phyloP scores from a whole-genome alignment of 2,329 filamentous ascomycete genomes.

The Penicillium brasilianum region DNA sequence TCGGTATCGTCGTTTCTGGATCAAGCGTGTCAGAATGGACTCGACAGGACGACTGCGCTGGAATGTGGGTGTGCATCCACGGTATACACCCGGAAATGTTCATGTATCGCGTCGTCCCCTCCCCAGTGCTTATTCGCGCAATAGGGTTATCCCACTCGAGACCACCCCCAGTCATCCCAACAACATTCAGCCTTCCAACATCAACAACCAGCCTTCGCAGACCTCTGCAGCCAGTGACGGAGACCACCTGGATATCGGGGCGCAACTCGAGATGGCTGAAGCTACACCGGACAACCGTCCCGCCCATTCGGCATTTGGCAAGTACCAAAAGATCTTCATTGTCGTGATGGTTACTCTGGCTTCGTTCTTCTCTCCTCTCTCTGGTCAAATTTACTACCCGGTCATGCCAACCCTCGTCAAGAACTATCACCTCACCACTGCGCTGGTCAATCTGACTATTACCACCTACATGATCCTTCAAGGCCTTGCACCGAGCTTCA shows the following conservation, averaged over 20 bases:
- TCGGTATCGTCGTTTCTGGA: too few species aligned
- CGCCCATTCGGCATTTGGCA: conserved; percentile 39
- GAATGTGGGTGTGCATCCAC: background rate
- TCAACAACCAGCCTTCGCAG: background rate
- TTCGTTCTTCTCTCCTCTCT: conserved; percentile 50
- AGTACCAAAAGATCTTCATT: conserved; percentile 42
- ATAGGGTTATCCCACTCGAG: background rate
- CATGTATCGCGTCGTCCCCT: too few species aligned
- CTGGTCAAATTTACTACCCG: conserved; percentile 42
- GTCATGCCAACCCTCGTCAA: conserved; percentile 31
- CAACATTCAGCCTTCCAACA: background rate
- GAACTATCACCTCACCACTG: conserved; percentile 26
- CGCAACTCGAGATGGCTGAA: background rate
- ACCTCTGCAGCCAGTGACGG: background rate
- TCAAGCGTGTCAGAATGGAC: background rate
- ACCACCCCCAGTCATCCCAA: background rate
- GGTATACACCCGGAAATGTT: background rate
- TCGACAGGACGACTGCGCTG: background rate
- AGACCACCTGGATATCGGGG: background rate
- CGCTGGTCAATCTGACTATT: conserved; percentile 38
- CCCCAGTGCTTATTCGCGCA: background rate
- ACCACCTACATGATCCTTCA: conserved; percentile 38
- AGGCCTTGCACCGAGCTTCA: conserved; percentile 38
- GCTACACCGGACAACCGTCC: background rate
- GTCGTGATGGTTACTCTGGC: conserved; percentile 46